Evolutionary conservation across 2,329 filamentous ascomycete species (phyloP).

Genomic region (Ambrosiella xylebori): DNA sequence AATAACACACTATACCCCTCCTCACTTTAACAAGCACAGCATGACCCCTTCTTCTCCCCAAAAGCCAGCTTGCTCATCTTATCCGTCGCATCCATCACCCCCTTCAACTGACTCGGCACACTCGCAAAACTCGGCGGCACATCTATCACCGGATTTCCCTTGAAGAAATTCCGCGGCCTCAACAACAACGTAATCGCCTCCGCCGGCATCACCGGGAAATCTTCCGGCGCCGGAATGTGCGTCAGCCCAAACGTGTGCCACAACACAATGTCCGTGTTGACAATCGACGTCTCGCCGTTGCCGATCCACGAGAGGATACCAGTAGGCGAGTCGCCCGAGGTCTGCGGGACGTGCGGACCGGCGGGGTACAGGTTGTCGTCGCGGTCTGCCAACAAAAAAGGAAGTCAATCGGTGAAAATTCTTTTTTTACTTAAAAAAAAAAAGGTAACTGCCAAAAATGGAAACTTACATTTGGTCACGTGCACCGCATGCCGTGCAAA

Average conservation of each 20-base stretch:
- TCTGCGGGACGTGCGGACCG: constrained; percentile 75
- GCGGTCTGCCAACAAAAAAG: constrained; percentile 32
- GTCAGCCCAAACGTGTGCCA: constrained; percentile 91
- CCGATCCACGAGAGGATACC: constrained; percentile 66
- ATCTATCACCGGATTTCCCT: constrained; percentile 61
- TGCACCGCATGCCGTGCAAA: constrained; percentile 78
- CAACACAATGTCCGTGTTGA: constrained; percentile 71
- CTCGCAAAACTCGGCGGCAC: constrained; percentile 60
- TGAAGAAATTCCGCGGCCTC: constrained; percentile 68
- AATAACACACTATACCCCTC: not conserved
- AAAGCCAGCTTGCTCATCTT: constrained; percentile 26
- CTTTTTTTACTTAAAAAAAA: not conserved
- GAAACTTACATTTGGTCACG: constrained; percentile 63
- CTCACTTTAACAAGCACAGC: not conserved
- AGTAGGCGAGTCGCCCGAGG: constrained; percentile 57
- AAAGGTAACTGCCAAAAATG: not conserved
- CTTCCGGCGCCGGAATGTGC: constrained; percentile 77
- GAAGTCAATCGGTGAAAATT: not conserved
- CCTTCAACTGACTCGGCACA: constrained; percentile 51
- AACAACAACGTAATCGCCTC: constrained; percentile 71
- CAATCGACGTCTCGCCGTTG: constrained; percentile 49
- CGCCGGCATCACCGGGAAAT: constrained; percentile 82
- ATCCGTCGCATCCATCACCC: constrained; percentile 30
- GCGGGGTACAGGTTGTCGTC: constrained; percentile 75
- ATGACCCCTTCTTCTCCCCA: not conserved